phyloP scores from a whole-genome alignment of 1,284 basidiomycete genomes.

The Heterobasidion annosum region DNA sequence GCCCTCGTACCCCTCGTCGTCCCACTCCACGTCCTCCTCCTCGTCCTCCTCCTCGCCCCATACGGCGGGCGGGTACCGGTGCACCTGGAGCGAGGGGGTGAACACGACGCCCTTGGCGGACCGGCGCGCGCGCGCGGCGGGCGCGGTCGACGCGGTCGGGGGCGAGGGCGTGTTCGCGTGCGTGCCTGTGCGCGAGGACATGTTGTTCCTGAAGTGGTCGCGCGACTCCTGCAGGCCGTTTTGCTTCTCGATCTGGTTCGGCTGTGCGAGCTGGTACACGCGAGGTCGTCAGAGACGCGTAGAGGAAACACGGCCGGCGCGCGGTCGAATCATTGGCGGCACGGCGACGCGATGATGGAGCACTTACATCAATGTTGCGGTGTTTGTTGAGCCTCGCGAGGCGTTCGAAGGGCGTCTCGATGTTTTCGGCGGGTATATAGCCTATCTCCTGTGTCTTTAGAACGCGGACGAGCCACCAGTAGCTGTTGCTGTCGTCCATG shows the following conservation, averaged over 20 bases:
- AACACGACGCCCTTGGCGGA: constrained; percentile 38
- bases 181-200: constrained; percentile 38
- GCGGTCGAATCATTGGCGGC: too few relatives aligned
- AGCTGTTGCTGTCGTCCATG: constrained; percentile 94
- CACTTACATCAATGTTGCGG: constrained; percentile 88
- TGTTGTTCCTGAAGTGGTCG: constrained; percentile 41
- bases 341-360: neutral
- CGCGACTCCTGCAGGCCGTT: constrained; percentile 37
- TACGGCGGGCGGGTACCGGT: constrained; percentile 70
- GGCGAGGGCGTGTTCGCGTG: constrained; percentile 38
- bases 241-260: constrained; percentile 61
- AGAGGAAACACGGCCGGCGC: neutral
- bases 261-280: constrained; percentile 51
- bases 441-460: constrained; percentile 99
- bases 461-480: constrained; percentile 97
- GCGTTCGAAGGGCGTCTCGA: constrained; percentile 96
- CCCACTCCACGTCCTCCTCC: constrained; percentile 66
- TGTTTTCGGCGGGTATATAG: constrained; percentile 98
- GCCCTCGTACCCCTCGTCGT: constrained; percentile 63
- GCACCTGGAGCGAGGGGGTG: constrained; percentile 46
- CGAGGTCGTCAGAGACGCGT: neutral
- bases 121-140: constrained; percentile 20
- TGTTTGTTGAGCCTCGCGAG: constrained; percentile 96
- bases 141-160: constrained; percentile 8
- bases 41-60: constrained; percentile 80